A percentile compares a stretch with the other conserved stretches of the same genome.
Evolutionary conservation across 495 filamentous ascomycete genomes (phyloP).

Genomic region (Aspergillus homomorphus): DNA sequence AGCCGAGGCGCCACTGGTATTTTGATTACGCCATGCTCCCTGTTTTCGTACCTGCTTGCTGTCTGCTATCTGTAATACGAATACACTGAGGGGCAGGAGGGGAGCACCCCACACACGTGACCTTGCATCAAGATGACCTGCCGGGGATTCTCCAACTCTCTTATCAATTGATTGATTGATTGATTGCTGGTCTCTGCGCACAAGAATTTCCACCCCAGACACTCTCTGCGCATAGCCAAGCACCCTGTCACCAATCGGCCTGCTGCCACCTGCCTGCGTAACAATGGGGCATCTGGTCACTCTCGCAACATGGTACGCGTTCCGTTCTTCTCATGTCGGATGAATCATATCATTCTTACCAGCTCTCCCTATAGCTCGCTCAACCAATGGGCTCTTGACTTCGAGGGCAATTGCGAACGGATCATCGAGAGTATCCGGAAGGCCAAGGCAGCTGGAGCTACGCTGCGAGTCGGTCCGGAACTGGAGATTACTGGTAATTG

Average conservation of each 20-base stretch:
- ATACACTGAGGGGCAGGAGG: conserved; percentile 27
- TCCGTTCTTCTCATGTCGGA: background rate
- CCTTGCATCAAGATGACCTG: conserved; percentile 17
- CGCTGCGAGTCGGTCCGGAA: conserved; percentile 74
- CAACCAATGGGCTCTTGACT: conserved; percentile 68
- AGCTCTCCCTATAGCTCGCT: conserved; percentile 28
- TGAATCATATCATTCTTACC: conserved; percentile 8
- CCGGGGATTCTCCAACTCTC: conserved; percentile 16
- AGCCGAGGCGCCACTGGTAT: conserved; percentile 15
- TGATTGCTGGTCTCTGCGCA: no score
- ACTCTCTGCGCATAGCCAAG: no score
- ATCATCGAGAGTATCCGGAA: conserved; percentile 72
- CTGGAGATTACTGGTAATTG: conserved; percentile 55
- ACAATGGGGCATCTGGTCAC: conserved; percentile 43
- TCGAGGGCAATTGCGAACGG: conserved; percentile 69
- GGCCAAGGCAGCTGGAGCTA: conserved; percentile 68
- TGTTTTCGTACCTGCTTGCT: conserved; percentile 11
- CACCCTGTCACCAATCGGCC: background rate
- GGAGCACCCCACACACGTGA: conserved; percentile 44
- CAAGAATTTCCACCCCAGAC: no score
- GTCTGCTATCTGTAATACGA: conserved; percentile 17
- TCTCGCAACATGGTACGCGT: conserved; percentile 39
- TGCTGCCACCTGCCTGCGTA: background rate
- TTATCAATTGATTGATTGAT: background rate
- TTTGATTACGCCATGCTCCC: conserved; percentile 10